phyloP scores from a whole-genome alignment of 2,329 filamentous ascomycete genomes.

The Lasiodiplodia sp. region DNA sequence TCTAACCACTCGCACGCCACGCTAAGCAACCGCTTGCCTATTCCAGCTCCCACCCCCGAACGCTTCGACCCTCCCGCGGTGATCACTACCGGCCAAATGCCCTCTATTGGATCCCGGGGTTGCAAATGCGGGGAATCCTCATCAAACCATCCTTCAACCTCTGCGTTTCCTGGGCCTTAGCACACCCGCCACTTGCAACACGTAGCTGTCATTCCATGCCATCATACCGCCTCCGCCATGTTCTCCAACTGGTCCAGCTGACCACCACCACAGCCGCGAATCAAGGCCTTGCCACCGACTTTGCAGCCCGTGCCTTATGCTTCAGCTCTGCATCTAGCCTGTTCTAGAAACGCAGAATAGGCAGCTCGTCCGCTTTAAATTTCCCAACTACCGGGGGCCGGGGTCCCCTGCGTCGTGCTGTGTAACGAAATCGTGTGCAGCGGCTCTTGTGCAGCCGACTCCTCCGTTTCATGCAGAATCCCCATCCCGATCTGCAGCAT shows the following conservation, averaged over 20 bases:
- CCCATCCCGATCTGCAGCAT: constrained; percentile 21
- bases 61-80: constrained; percentile 21
- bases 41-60: constrained; percentile 6
- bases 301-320: neutral
- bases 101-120: constrained; percentile 23
- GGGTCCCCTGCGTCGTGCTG: constrained; percentile 18
- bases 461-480: constrained; percentile 17
- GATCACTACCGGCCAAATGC: neutral
- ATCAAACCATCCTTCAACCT: constrained; percentile 14
- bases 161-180: constrained; percentile 2
- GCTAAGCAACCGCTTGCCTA: constrained; percentile 9
- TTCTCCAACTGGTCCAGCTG: neutral
- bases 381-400: constrained; percentile 5
- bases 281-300: neutral
- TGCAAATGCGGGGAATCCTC: constrained; percentile 25
- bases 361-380: neutral
- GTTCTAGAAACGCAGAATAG: constrained; percentile 9
- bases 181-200: neutral
- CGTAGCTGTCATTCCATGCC: neutral
- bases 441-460: constrained; percentile 16
- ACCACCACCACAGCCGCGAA: neutral
- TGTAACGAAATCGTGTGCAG: neutral
- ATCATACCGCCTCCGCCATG: neutral
- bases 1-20: constrained; percentile 5
- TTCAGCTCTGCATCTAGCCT: neutral